These are phyloP conservation scores for Crithidia thermophila DNA, from an alignment of 208 protist species.

Conservation along the genomic window DNA sequence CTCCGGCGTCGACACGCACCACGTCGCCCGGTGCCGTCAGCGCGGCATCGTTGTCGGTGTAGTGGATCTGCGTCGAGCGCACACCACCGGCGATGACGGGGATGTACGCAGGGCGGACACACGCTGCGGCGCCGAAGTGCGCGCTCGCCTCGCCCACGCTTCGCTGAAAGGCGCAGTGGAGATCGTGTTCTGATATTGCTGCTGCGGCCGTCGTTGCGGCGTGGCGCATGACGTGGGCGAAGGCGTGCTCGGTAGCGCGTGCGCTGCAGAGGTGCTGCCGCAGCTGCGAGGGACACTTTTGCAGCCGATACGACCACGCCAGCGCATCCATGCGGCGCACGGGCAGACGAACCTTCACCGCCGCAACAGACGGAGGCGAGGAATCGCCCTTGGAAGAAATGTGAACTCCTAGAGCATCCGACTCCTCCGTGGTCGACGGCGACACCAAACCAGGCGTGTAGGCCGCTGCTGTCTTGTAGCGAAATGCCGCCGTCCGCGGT, in stretches of 20 bases:
- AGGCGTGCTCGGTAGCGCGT: slow-evolving; percentile 45
- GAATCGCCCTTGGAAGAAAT: not conserved
- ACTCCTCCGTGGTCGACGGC: not conserved
- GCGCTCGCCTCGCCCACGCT: slow-evolving; percentile 26
- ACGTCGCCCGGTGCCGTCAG: slow-evolving; percentile 11
- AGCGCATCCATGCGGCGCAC: slow-evolving; percentile 9
- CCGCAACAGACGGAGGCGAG: not conserved
- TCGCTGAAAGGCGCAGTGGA: slow-evolving; percentile 36
- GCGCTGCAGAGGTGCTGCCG: slow-evolving; percentile 47
- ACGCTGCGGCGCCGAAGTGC: slow-evolving; percentile 12
- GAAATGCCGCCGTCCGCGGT: not conserved
- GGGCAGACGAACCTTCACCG: not conserved
- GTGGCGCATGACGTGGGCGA: slow-evolving; percentile 32
- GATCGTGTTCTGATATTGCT: slow-evolving; percentile 29
- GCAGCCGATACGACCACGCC: slow-evolving; percentile 27
- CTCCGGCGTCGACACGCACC: slow-evolving; percentile 56
- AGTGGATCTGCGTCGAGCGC: slow-evolving; percentile 53
- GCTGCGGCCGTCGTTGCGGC: slow-evolving; percentile 20
- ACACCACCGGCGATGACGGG: slow-evolving; percentile 57
- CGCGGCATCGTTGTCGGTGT: slow-evolving; percentile 43
- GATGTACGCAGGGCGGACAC: slow-evolving; percentile 44
- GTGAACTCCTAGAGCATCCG: not conserved
- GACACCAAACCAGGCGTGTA: slow-evolving; percentile 13
- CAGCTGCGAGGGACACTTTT: slow-evolving; percentile 43
- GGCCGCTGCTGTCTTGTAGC: slow-evolving; percentile 6